Percentiles rank a stretch among this genome's conserved stretches.
Evolutionary conservation across 257 asterid species (phyloP).

Genomic region (Leptodermis oblonga): DNA sequence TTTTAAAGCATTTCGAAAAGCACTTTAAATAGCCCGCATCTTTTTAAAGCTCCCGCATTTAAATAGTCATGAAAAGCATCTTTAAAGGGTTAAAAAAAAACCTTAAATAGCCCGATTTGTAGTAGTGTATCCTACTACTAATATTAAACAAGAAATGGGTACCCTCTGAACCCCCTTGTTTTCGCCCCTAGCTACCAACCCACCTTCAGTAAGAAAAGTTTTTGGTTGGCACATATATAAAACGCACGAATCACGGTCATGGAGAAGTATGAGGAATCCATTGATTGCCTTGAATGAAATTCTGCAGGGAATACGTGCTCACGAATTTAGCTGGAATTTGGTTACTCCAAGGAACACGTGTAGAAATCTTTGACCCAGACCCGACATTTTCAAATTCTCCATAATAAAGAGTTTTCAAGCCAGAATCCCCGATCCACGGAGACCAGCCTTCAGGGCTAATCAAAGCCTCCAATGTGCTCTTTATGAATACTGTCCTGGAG

Average conservation of each 20-base stretch:
- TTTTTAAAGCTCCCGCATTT: no score
- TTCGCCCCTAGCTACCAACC: no score
- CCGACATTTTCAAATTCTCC: slow-evolving; percentile 30
- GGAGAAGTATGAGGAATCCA: slow-evolving; percentile 29
- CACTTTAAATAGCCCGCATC: no score
- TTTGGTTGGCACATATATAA: background rate
- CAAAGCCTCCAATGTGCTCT: slow-evolving; percentile 23
- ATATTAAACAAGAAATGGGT: no score
- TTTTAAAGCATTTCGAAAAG: no score
- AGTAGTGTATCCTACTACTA: no score
- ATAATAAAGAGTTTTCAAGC: slow-evolving; percentile 29
- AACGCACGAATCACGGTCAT: slow-evolving; percentile 6
- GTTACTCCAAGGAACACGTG: slow-evolving; percentile 29
- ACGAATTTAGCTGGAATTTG: slow-evolving; percentile 22
- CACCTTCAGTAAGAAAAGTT: background rate
- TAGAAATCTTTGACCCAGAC: slow-evolving; percentile 18
- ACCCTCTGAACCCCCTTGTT: no score
- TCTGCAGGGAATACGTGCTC: slow-evolving; percentile 19
- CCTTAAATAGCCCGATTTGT: no score
- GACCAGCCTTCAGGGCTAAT: slow-evolving; percentile 29
- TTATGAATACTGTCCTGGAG: slow-evolving; percentile 32
- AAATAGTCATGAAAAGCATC: no score
- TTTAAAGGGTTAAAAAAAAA: no score
- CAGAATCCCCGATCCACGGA: slow-evolving; percentile 33
- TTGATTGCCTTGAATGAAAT: slow-evolving; percentile 35